Conservation (phyloP, 345 rosid species). For the Hibiscus mutabilis region DNA sequence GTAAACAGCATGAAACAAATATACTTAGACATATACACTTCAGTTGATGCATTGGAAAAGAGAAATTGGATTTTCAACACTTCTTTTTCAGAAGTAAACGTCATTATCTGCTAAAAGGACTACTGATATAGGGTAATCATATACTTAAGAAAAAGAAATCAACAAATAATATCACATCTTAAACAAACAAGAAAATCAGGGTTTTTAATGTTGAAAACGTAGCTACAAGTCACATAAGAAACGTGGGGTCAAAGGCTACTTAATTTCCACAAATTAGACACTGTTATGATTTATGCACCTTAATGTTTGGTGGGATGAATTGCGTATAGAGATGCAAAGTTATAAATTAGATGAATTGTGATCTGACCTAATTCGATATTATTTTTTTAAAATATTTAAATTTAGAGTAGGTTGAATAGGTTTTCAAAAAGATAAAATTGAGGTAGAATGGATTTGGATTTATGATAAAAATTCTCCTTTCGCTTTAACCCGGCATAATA, state of each 20-base stretch:
- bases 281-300: background rate
- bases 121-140: background rate
- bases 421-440: too few relatives aligned
- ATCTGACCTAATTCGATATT: too few relatives aligned
- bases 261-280: background rate
- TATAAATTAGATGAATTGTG: too few relatives aligned
- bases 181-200: background rate
- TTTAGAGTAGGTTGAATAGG: too few relatives aligned
- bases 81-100: background rate
- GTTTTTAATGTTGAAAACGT: background rate
- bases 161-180: background rate
- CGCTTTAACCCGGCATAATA: too few relatives aligned
- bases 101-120: background rate
- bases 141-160: background rate
- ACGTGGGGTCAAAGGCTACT: background rate
- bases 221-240: background rate
- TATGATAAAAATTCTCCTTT: too few relatives aligned
- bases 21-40: background rate
- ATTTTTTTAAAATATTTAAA: too few relatives aligned
- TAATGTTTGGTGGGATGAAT: background rate
- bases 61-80: background rate
- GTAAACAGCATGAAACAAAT: background rate
- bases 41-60: background rate
- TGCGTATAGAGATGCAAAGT: background rate
- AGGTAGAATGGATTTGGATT: too few relatives aligned